Percentiles rank a stretch among this genome's conserved stretches.
Evolutionary conservation across 1,284 basidiomycete genomes (phyloP).

Genomic region (Cutaneotrichosporon sp.): DNA sequence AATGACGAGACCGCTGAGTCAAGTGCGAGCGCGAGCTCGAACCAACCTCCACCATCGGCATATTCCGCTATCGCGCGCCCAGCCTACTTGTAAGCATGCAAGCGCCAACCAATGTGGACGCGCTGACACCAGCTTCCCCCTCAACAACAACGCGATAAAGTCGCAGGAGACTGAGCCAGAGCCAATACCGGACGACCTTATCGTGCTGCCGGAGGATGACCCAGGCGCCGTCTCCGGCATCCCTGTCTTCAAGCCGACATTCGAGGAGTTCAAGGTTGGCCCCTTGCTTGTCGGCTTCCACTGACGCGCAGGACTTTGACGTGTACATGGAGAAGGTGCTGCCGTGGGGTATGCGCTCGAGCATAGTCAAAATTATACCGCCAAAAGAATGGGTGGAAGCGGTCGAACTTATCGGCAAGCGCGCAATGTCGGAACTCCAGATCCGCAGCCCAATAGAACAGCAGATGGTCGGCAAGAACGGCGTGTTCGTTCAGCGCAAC

Average conservation of each 20-base stretch:
- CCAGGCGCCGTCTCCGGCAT: slow-evolving; percentile 79
- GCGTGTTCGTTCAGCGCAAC: slow-evolving; percentile 85
- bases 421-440: slow-evolving; percentile 60
- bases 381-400: slow-evolving; percentile 80
- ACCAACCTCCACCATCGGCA: not conserved
- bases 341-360: slow-evolving; percentile 78
- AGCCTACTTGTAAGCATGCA: slow-evolving; percentile 11
- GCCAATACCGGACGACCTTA: slow-evolving; percentile 11
- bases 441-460: slow-evolving; percentile 87
- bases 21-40: not conserved
- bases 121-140: slow-evolving; percentile 12
- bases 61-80: slow-evolving; percentile 11
- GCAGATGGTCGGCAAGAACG: slow-evolving; percentile 75
- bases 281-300: not conserved
- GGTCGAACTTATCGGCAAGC: slow-evolving; percentile 63
- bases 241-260: slow-evolving; percentile 85
- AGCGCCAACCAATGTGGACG: not conserved
- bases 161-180: slow-evolving; percentile 14
- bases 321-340: slow-evolving; percentile 77
- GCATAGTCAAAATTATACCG: slow-evolving; percentile 90
- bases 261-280: slow-evolving; percentile 65
- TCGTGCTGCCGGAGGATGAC: slow-evolving; percentile 63
- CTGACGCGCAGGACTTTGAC: slow-evolving; percentile 64
- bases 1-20: not conserved
- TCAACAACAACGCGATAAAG: slow-evolving; percentile 16